Evolutionary conservation across 768 basidiomycete species (phyloP).

Genomic region (Psilocybe cubensis): DNA sequence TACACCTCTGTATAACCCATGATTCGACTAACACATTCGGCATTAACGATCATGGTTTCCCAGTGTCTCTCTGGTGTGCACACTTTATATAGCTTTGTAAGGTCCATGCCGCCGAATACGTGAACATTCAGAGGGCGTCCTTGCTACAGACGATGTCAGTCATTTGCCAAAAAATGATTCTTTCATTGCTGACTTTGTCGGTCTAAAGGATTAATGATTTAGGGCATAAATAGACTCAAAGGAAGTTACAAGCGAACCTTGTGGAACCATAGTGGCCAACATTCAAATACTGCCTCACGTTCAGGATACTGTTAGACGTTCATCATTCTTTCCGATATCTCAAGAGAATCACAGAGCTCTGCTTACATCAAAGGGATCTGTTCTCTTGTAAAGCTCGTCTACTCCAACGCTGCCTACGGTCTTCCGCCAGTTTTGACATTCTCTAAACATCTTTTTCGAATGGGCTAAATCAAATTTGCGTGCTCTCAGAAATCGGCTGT

Average conservation of each 20-base stretch:
- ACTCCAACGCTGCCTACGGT: conserved; percentile 67
- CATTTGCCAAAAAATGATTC: neutral
- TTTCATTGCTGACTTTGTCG: conserved; percentile 57
- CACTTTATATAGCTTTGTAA: conserved; percentile 56
- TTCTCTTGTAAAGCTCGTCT: conserved; percentile 60
- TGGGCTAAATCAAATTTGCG: conserved; percentile 64
- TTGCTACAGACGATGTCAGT: conserved; percentile 40
- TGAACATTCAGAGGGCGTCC: conserved; percentile 77
- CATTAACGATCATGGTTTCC: conserved; percentile 65
- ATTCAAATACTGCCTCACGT: conserved; percentile 68
- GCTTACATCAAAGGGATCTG: conserved; percentile 75
- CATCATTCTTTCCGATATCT: neutral
- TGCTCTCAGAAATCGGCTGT: conserved; percentile 77
- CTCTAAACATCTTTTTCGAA: conserved; percentile 65
- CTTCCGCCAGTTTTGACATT: conserved; percentile 71
- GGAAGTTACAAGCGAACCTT: conserved; percentile 47
- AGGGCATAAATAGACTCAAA: neutral
- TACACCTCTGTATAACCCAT: neutral
- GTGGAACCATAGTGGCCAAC: conserved; percentile 83
- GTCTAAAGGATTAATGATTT: conserved; percentile 41
- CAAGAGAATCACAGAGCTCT: neutral
- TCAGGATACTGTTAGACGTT: conserved; percentile 61
- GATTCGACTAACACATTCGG: conserved; percentile 48
- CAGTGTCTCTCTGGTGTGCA: conserved; percentile 65
- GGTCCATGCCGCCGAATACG: conserved; percentile 60